phyloP scores from a whole-genome alignment of 2,329 filamentous ascomycete genomes.

The Remersonia thermophila region DNA sequence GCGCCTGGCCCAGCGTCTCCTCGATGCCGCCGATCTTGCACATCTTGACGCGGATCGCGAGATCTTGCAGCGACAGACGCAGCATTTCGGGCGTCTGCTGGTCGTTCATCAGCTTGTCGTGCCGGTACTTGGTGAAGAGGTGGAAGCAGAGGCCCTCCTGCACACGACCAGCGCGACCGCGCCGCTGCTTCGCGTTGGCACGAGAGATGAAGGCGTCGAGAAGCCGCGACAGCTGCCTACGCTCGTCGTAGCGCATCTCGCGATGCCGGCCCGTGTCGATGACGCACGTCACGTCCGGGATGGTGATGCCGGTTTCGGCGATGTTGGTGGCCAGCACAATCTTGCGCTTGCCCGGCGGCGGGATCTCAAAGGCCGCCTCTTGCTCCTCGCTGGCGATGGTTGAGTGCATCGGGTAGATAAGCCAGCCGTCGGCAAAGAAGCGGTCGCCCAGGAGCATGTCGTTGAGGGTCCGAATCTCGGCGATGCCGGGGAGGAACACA shows the following conservation, averaged over 20 bases:
- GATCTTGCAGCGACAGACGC: constrained; percentile 80
- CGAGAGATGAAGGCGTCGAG: constrained; percentile 92
- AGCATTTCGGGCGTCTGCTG: constrained; percentile 97
- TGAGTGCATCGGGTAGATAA: constrained; percentile 82
- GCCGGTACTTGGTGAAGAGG: constrained; percentile 79
- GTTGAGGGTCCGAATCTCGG: constrained; percentile 80
- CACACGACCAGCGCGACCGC: constrained; percentile 87
- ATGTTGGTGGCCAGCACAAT: constrained; percentile 97
- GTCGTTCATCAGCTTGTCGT: constrained; percentile 74
- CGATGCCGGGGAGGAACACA: constrained; percentile 90
- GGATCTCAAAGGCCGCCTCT: constrained; percentile 79
- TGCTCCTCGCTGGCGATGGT: constrained; percentile 94
- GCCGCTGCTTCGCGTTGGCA: constrained; percentile 89
- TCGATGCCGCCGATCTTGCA: constrained; percentile 93
- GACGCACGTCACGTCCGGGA: constrained; percentile 93
- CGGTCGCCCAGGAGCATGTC: constrained; percentile 70
- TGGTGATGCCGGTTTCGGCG: constrained; percentile 95
- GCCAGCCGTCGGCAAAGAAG: constrained; percentile 64
- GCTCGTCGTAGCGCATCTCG: constrained; percentile 94
- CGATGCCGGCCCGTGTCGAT: constrained; percentile 95
- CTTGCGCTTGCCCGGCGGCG: constrained; percentile 71
- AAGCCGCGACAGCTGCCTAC: constrained; percentile 76
- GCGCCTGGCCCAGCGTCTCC: constrained; percentile 71
- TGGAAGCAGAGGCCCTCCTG: constrained; percentile 94
- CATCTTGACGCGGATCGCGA: constrained; percentile 93